These are phyloP conservation scores for Phytopythium cucurbitacearum DNA, from an alignment of 352 stramenopile genomes.

Conservation along the genomic window DNA sequence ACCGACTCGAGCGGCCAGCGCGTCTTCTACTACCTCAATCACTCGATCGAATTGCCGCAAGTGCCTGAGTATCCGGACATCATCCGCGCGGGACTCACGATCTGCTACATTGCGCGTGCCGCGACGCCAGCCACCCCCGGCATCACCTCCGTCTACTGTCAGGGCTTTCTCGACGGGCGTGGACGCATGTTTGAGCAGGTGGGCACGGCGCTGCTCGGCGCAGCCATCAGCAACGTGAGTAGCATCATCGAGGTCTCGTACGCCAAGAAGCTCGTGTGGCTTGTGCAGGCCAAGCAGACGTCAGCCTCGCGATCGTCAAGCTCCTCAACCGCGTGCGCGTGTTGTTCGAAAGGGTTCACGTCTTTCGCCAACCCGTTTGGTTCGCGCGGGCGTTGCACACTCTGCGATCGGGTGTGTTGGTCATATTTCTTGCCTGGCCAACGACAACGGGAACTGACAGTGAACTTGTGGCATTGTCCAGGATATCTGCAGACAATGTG, in stretches of 20 bases:
- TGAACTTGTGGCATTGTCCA: no score
- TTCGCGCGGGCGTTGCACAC: conserved; percentile 11
- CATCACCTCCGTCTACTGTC: conserved; percentile 19
- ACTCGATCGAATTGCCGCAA: conserved; percentile 29
- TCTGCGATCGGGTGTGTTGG: conserved; percentile 8
- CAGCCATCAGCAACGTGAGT: conserved; percentile 16
- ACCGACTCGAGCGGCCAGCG: conserved; percentile 26
- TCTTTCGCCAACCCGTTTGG: conserved; percentile 17
- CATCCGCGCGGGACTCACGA: conserved; percentile 15
- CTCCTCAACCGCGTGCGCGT: conserved; percentile 12
- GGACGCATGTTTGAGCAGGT: conserved; percentile 25
- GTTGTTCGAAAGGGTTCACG: conserved; percentile 24
- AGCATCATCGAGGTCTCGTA: conserved; percentile 30
- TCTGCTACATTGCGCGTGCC: conserved; percentile 31
- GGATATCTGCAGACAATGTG: no score
- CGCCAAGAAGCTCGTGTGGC: conserved; percentile 42
- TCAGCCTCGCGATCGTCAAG: background rate
- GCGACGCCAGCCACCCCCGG: conserved; percentile 12
- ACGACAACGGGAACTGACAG: no score
- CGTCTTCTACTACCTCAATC: conserved; percentile 31
- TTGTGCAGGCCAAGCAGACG: conserved; percentile 26
- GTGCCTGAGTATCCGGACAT: conserved; percentile 23
- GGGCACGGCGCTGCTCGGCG: conserved; percentile 16
- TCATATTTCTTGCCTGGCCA: no score
- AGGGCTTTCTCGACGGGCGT: conserved; percentile 28